Percentiles rank a stretch among this genome's conserved stretches.
phyloP scores from a whole-genome alignment of 2,329 filamentous ascomycete genomes.

The Penicillium sp. region DNA sequence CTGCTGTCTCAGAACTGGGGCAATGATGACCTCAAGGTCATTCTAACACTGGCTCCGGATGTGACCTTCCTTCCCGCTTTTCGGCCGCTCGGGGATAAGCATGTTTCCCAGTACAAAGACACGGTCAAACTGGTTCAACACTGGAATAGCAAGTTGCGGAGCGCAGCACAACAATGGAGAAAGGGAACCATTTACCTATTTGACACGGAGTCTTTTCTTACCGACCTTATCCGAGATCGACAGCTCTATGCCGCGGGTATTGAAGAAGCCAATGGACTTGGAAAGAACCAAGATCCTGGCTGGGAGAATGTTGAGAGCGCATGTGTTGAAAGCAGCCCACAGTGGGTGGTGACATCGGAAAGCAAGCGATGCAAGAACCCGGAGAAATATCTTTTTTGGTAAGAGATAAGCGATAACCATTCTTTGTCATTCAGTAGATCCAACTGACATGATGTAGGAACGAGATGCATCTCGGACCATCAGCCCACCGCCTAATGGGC shows the following conservation, averaged over 20 bases:
- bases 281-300: slow-evolving; percentile 36
- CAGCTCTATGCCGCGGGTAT: slow-evolving; percentile 43
- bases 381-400: slow-evolving; percentile 49
- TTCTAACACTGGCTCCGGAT: slow-evolving; percentile 45
- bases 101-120: slow-evolving; percentile 36
- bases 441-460: slow-evolving; percentile 37
- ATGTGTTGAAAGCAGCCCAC: slow-evolving; percentile 36
- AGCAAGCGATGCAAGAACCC: slow-evolving; percentile 39
- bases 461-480: slow-evolving; percentile 46
- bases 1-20: slow-evolving; percentile 35
- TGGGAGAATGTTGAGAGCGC: slow-evolving; percentile 45
- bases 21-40: slow-evolving; percentile 38
- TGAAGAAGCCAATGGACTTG: slow-evolving; percentile 40
- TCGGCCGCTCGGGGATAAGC: slow-evolving; percentile 28
- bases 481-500: slow-evolving; percentile 44
- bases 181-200: slow-evolving; percentile 43
- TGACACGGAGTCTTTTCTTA: slow-evolving; percentile 45
- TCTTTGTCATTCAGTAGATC: slow-evolving; percentile 11
- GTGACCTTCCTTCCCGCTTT: slow-evolving; percentile 48
- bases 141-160: slow-evolving; percentile 41
- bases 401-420: slow-evolving; percentile 26
- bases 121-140: slow-evolving; percentile 37
- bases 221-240: slow-evolving; percentile 45
- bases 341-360: slow-evolving; percentile 38
- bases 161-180: slow-evolving; percentile 38